Evolutionary conservation across 2,329 filamentous ascomycete species (phyloP), one percentile per base, ranked within the genome.

Genomic region (Fusarium tanahbumbuense): DNA sequence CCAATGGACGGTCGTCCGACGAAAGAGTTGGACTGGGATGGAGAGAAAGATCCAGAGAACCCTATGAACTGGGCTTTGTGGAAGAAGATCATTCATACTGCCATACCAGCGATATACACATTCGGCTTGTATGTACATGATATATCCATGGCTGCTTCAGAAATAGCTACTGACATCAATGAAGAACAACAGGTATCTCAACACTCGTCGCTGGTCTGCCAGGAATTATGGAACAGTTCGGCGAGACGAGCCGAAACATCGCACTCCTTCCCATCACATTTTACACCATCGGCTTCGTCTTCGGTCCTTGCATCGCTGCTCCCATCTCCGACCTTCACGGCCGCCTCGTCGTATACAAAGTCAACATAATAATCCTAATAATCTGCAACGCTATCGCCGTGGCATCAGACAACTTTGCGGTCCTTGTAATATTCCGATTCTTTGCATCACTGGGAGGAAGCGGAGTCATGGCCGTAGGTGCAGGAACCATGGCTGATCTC

Each of bases 41-140:
- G 57, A 4, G 45, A 55, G 16, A n/a, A 56, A 3, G 57, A 64
- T 12, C 40, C 22, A 1, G 61, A 56, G 15, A 64, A 56, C 16
- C 61, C 61, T 1, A 61, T 61, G 56, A 64, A 64, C 27, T 64
- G 57, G 57, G 27, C 61, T 7, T 15, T 47, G 11, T 52, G 50
- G 61, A 64, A 62, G 12, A 64, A 42, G 13, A 18, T 22, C 6
- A 41, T 64, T 13, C 57, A 64, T 6, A 62, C 44, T 25, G 57
- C 57, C 3, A 42, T 64, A 23, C 49, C 57, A 5, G 61, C 61
- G 5, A 25, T 64, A n/a, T 64, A 64, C 9, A 56, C 40, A 1
- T 62, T 64, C n/a, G 61, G 37, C n/a, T 28, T 64, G 61, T 64
- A 62, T 34, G 60, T 53, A 23, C 9, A 28, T 28, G 11, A 28